These are phyloP conservation scores for Chrysochromulina tobinii DNA, from an alignment of 78 protist species.

Conservation along the genomic window DNA sequence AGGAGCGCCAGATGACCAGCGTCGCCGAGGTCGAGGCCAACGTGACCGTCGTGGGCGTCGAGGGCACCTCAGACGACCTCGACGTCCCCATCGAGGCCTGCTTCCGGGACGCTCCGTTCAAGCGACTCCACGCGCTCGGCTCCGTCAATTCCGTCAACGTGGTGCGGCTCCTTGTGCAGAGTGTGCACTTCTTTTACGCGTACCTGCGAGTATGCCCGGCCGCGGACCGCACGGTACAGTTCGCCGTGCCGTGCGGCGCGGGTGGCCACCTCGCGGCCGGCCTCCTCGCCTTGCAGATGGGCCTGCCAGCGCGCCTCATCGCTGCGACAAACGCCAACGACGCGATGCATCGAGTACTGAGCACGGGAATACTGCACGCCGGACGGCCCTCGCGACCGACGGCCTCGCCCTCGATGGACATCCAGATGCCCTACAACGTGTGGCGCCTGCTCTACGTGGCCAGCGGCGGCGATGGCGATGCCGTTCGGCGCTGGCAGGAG, in stretches of 20 bases:
- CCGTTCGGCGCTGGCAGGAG: not conserved
- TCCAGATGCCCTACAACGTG: not conserved
- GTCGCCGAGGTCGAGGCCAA: not conserved
- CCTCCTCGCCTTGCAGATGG: not conserved
- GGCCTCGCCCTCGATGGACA: slow-evolving; percentile 9
- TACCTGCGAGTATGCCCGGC: not conserved
- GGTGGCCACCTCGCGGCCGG: not conserved
- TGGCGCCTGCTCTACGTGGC: slow-evolving; percentile 20
- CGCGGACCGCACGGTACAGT: too few relatives aligned
- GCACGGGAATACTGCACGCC: not conserved
- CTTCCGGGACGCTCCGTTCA: not conserved
- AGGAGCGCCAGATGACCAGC: not conserved
- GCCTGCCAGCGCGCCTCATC: not conserved
- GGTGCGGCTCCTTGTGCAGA: not conserved
- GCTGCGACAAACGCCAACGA: not conserved
- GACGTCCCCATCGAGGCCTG: not conserved
- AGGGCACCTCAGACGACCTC: not conserved
- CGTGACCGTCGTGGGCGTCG: not conserved
- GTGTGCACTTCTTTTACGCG: not conserved
- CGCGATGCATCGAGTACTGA: not conserved
- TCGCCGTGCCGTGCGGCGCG: slow-evolving; percentile 15
- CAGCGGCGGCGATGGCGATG: not conserved
- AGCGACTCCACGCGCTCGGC: not conserved
- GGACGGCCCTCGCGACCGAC: not conserved
- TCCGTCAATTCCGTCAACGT: slow-evolving; percentile 28